Base-by-base conservation (phyloP, 176 grass and related monocot species). In the Aegilops sharonensis region DNA sequence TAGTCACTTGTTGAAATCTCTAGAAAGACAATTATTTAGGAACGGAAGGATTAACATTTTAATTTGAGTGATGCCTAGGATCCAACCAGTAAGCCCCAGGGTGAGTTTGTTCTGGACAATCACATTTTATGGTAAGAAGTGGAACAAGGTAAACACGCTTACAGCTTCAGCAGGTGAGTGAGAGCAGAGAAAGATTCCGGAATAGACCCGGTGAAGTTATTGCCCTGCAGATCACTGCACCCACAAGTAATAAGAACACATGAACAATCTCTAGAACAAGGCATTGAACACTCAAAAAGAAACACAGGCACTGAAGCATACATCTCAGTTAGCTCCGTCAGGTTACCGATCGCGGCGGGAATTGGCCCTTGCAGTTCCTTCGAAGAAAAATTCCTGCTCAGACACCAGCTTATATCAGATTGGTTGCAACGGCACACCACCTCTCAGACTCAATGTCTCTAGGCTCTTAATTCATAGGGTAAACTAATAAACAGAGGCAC, bases 161-260 rank as follows among this genome's bases (percentile, higher is more conserved):
- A 94, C 90, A 94, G 76, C 3, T 92, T 88, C 66, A 56, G 18
- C 59, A 94, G 84, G 60, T 84, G 73, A 43, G 24, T 70, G 70
- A 94, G 88, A 71, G 57, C 84, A 78, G 56, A 81, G 32, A 94
- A 86, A 72, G 88, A 90, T 84, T 77, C 83, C 12, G 88, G 90
- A 86, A 94, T 76, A 77, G 21, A 75, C 37, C 87, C 92, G 47
- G 87, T 91, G 82, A 94, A 91, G 78, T 94, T 94, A 80, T 91
- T 94, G 75, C 87, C 63, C 64, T 80, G 45, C 73, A 94, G 82
- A 85, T 89, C 74, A 80, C 92, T 94, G 78, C 54, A 54, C 13
- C 12, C 50, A 75, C 24, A 50, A 86, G 39, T 13, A 84, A 66
- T 61, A 52, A 84, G 18, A 72, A 66, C 18, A 85, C 32, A 77